Evolutionary conservation across 1,139 yeast species (phyloP).

Genomic region (Magnusiomyces suaveolens): DNA sequence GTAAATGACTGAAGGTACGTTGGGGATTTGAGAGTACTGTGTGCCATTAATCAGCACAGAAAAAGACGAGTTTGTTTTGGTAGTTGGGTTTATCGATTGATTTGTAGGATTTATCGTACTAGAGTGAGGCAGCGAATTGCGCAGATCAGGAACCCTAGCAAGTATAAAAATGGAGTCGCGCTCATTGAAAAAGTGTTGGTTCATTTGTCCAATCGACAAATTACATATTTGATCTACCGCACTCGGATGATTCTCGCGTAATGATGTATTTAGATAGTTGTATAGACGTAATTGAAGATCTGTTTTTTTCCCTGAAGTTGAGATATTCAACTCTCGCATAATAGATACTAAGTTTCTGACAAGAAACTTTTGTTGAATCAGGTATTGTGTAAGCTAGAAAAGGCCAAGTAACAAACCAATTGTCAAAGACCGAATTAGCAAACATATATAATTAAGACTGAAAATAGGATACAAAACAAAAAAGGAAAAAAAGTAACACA

Average conservation of each 20-base stretch:
- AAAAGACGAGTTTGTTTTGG: not conserved
- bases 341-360: slow-evolving; percentile 27
- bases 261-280: slow-evolving; percentile 14
- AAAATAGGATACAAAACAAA: not conserved
- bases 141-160: not conserved
- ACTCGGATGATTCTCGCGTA: slow-evolving; percentile 7
- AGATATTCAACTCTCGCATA: slow-evolving; percentile 20
- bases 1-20: not conserved
- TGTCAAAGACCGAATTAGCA: too few relatives aligned
- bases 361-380: slow-evolving; percentile 16
- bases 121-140: not conserved
- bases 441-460: not conserved
- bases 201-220: slow-evolving; percentile 7
- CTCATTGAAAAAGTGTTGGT: not conserved
- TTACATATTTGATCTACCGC: slow-evolving; percentile 3
- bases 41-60: not conserved
- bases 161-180: not conserved
- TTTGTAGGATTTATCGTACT: not conserved
- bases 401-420: not conserved
- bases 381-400: not conserved
- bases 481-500: not conserved
- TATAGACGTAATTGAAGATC: slow-evolving; percentile 25
- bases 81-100: not conserved
- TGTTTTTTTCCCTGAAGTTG: slow-evolving; percentile 28
- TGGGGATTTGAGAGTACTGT: not conserved